Evolutionary conservation across 106 monocot species (phyloP).

Genomic region (Chionographis japonica): DNA sequence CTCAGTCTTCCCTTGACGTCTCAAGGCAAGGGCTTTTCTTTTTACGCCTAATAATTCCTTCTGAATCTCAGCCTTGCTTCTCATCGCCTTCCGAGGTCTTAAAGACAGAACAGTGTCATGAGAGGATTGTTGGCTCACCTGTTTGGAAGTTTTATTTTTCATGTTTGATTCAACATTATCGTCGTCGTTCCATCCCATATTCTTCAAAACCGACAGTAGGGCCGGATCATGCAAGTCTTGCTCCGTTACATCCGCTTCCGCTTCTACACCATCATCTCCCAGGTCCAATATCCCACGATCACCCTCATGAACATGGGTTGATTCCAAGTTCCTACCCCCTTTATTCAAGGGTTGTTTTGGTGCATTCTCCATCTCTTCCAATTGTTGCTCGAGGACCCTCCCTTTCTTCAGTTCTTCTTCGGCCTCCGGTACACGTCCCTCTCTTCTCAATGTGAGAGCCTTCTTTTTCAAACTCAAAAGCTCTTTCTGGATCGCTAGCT

Average conservation of each 20-base stretch:
- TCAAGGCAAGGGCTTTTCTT: conserved; percentile 77
- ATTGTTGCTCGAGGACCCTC: conserved; percentile 68
- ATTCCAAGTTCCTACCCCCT: conserved; percentile 17
- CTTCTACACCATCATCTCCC: conserved; percentile 13
- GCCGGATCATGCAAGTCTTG: conserved; percentile 85
- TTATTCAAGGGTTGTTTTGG: conserved; percentile 18
- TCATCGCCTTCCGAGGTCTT: conserved; percentile 14
- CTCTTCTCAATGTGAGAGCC: conserved; percentile 84
- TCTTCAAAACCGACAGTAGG: conserved; percentile 64
- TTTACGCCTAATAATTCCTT: conserved; percentile 77
- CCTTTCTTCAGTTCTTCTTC: conserved; percentile 90
- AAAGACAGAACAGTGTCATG: conserved; percentile 13
- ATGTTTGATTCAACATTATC: conserved; percentile 28
- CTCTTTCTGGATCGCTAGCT: conserved; percentile 73
- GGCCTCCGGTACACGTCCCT: conserved; percentile 74
- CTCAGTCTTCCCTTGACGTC: conserved; percentile 69
- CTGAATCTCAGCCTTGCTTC: conserved; percentile 68
- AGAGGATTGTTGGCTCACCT: conserved; percentile 1
- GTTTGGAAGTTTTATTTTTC: conserved; percentile 11
- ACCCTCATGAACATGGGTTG: conserved; percentile 9
- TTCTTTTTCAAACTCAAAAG: conserved; percentile 87
- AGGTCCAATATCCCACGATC: conserved; percentile 19
- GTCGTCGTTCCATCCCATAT: conserved; percentile 84
- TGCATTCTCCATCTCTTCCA: conserved; percentile 69
- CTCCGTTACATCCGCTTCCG: conserved; percentile 72